Evolutionary conservation across 176 grass and related monocot genomes (phyloP).

Genomic region (Rhipidocladum racemiflorum): DNA sequence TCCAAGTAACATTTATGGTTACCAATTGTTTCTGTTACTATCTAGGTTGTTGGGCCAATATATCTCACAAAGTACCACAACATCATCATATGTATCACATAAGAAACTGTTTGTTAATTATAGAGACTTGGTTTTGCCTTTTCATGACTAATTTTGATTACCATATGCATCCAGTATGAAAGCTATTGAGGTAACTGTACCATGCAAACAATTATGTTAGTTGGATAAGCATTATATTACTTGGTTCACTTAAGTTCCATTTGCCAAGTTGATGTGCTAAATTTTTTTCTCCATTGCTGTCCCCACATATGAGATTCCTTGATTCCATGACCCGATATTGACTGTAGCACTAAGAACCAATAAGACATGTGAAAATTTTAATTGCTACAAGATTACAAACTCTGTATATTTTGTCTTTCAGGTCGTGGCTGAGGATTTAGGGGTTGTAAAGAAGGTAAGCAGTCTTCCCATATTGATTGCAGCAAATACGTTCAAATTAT

Average conservation of each 20-base stretch:
- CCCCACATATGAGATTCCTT: background rate
- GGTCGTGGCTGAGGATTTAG: slow-evolving; percentile 86
- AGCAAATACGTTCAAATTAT: slow-evolving; percentile 7
- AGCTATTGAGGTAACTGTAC: slow-evolving; percentile 5
- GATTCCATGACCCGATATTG: background rate
- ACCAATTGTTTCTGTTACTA: background rate
- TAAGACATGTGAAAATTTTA: background rate
- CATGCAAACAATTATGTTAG: slow-evolving; percentile 2
- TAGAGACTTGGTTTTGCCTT: background rate
- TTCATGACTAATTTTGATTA: slow-evolving; percentile 12
- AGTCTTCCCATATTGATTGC: background rate
- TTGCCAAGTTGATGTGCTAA: background rate
- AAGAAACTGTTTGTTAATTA: slow-evolving; percentile 9
- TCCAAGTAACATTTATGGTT: background rate
- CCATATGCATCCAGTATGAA: background rate
- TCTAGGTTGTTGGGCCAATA: background rate
- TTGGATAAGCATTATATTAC: background rate
- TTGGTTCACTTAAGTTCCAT: background rate
- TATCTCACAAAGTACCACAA: background rate
- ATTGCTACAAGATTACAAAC: slow-evolving; percentile 6
- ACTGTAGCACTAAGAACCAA: background rate
- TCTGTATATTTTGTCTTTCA: slow-evolving; percentile 33
- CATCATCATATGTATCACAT: background rate
- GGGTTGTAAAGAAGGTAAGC: slow-evolving; percentile 84
- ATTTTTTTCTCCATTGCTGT: background rate